phyloP scores from a whole-genome alignment of 805 yeast species.

The Candida glaebosa region DNA sequence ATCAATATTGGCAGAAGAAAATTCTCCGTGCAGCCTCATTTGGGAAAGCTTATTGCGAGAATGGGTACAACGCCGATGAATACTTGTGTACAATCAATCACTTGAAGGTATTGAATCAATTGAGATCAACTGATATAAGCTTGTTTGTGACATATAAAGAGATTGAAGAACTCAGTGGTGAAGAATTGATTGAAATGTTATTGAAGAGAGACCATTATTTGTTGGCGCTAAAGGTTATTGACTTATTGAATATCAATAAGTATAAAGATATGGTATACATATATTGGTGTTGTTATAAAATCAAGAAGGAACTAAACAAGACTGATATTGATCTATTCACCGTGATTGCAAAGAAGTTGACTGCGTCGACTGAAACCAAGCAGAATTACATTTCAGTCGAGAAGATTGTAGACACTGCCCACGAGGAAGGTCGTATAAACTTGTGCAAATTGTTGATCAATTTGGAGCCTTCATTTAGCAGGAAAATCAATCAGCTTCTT shows the following conservation, averaged over 20 bases:
- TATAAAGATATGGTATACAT: constrained; percentile 46
- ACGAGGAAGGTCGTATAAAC: constrained; percentile 73
- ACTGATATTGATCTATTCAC: constrained; percentile 59
- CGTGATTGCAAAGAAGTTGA: constrained; percentile 46
- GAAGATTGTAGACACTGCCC: constrained; percentile 60
- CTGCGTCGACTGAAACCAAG: constrained; percentile 13
- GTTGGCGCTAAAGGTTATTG: constrained; percentile 60
- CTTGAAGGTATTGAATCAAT: constrained; percentile 64
- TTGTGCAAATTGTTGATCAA: constrained; percentile 67
- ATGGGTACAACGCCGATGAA: constrained; percentile 50
- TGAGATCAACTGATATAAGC: constrained; percentile 65
- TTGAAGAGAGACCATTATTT: constrained; percentile 57
- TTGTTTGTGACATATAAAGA: constrained; percentile 62
- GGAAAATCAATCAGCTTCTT: constrained; percentile 57
- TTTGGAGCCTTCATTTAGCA: constrained; percentile 60
- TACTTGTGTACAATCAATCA: constrained; percentile 62
- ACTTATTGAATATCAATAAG: constrained; percentile 42
- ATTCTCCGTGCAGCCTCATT: constrained; percentile 78
- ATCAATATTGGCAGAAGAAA: constrained; percentile 74
- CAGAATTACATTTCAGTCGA: constrained; percentile 50
- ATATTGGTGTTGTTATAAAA: constrained; percentile 78
- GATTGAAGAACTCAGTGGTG: constrained; percentile 49
- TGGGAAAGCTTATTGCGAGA: constrained; percentile 65
- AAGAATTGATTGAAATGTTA: constrained; percentile 52
- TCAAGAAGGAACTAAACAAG: constrained; percentile 48